Evolutionary conservation across 331 rosid species (phyloP).

Genomic region (Quercus phellos): DNA sequence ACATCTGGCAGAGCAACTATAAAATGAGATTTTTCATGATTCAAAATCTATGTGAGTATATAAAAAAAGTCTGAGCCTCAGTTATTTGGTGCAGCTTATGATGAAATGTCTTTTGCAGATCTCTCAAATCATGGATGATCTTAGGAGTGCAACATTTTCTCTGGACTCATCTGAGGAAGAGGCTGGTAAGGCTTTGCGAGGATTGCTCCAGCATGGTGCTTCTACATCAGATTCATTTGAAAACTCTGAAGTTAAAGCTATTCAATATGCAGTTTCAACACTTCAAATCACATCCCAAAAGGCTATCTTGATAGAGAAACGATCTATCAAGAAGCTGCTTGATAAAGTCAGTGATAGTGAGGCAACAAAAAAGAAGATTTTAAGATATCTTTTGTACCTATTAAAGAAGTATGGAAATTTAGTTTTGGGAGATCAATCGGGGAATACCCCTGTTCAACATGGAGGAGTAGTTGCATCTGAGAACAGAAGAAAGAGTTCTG

Average conservation of each 20-base stretch:
- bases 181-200: constrained; percentile 55
- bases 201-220: constrained; percentile 41
- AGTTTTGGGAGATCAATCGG: constrained; percentile 36
- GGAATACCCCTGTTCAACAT: constrained; percentile 5
- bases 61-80: constrained; percentile 10
- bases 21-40: neutral
- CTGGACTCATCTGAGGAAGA: constrained; percentile 65
- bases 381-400: constrained; percentile 50
- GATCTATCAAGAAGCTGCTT: constrained; percentile 57
- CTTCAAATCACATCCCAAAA: constrained; percentile 54
- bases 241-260: constrained; percentile 48
- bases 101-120: constrained; percentile 50
- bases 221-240: constrained; percentile 43
- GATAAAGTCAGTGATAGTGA: constrained; percentile 47
- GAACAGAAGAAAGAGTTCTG: constrained; percentile 25
- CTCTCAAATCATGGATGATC: constrained; percentile 60
- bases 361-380: constrained; percentile 39
- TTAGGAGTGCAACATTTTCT: constrained; percentile 43
- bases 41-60: neutral
- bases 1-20: neutral
- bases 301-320: constrained; percentile 52
- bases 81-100: constrained; percentile 19
- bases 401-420: constrained; percentile 51
- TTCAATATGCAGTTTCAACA: constrained; percentile 62
- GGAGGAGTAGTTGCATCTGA: constrained; percentile 24